These are phyloP conservation scores for Talaromyces ruber DNA, from an alignment of 495 filamentous ascomycete species.

Conservation along the genomic window DNA sequence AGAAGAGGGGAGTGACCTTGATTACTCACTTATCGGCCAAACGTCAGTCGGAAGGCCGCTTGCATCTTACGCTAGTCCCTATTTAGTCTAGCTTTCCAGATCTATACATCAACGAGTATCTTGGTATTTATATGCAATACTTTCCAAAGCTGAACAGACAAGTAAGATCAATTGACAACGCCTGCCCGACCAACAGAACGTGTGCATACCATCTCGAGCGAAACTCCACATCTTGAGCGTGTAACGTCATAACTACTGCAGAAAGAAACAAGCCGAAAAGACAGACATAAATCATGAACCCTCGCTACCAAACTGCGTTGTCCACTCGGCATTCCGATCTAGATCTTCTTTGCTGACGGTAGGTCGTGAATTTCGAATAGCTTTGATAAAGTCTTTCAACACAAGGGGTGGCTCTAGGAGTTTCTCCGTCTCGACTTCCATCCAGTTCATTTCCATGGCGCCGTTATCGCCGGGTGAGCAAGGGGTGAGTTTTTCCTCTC, in stretches of 20 bases:
- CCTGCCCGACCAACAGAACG: not conserved
- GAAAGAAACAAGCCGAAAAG: not conserved
- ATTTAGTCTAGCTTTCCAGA: not conserved
- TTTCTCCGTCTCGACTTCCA: slow-evolving; percentile 68
- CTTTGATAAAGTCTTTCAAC: slow-evolving; percentile 90
- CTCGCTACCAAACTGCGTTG: slow-evolving; percentile 92
- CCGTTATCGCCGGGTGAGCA: slow-evolving; percentile 86
- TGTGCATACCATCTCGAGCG: not conserved
- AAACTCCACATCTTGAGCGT: not conserved
- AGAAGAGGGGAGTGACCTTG: not conserved
- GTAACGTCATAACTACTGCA: not conserved
- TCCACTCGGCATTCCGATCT: slow-evolving; percentile 83
- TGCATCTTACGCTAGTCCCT: not conserved
- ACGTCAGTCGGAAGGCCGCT: not conserved
- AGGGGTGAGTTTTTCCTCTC: slow-evolving; percentile 72
- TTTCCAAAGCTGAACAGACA: not conserved
- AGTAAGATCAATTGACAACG: not conserved
- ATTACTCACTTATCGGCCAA: not conserved
- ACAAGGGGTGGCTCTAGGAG: slow-evolving; percentile 79
- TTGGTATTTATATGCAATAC: not conserved
- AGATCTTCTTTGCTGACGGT: slow-evolving; percentile 86
- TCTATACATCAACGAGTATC: not conserved
- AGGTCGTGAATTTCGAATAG: slow-evolving; percentile 76
- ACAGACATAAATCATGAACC: slow-evolving; percentile 40
- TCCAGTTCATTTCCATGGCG: slow-evolving; percentile 91